phyloP scores from a whole-genome alignment of 768 basidiomycete species.

The Tricholoma saponaceum region DNA sequence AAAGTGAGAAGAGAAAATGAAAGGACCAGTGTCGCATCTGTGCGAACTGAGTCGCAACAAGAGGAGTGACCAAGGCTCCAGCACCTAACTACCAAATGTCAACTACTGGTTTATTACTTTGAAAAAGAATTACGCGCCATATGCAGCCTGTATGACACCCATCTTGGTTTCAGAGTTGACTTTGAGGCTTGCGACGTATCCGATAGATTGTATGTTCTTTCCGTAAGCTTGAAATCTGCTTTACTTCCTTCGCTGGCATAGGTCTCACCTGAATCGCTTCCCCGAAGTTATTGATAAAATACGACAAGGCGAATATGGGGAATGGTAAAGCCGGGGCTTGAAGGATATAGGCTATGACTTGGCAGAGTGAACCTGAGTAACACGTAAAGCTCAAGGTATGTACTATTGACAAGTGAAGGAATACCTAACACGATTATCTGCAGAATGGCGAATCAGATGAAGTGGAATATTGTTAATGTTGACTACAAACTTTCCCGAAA shows the following conservation, averaged over 20 bases:
- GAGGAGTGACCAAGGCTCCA: slow-evolving; percentile 64
- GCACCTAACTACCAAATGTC: slow-evolving; percentile 39
- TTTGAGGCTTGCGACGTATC: slow-evolving; percentile 57
- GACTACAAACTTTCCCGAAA: no score
- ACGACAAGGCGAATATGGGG: slow-evolving; percentile 48
- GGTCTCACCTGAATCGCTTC: slow-evolving; percentile 27
- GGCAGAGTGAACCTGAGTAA: slow-evolving; percentile 34
- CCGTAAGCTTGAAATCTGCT: not conserved
- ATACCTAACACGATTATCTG: slow-evolving; percentile 23
- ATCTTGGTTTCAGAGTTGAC: slow-evolving; percentile 58
- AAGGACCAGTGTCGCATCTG: slow-evolving; percentile 65
- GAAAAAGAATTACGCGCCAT: slow-evolving; percentile 38
- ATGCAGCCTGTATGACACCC: slow-evolving; percentile 63
- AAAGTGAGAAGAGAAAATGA: slow-evolving; percentile 70
- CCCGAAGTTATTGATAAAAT: no score
- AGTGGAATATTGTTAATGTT: no score
- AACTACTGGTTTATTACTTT: no score
- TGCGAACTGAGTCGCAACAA: no score
- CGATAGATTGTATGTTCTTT: slow-evolving; percentile 70
- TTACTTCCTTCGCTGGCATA: not conserved
- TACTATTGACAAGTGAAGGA: not conserved
- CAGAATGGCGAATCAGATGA: slow-evolving; percentile 29
- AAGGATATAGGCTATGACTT: slow-evolving; percentile 42
- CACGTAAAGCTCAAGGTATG: not conserved
- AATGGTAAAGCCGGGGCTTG: slow-evolving; percentile 49